Percentiles rank a stretch among this genome's conserved stretches.
phyloP scores from a whole-genome alignment of 305 asterid genomes.

The Nicotiana rustica region DNA sequence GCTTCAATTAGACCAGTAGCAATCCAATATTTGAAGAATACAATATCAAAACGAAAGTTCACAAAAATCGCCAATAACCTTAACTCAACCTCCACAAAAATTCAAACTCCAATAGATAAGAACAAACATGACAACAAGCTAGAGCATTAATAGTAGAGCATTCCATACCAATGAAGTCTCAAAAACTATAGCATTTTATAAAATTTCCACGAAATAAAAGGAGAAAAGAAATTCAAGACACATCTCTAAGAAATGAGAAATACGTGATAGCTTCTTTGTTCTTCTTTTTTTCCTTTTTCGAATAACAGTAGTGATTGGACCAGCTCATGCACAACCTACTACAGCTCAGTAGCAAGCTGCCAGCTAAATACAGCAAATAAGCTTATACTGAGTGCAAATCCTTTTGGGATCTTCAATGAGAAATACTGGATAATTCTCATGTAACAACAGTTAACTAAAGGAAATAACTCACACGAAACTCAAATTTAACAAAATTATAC shows the following conservation, averaged over 20 bases:
- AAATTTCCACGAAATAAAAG: neutral
- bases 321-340: slow-evolving; percentile 9
- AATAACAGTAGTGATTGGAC: neutral
- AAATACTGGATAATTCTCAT: neutral
- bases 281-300: neutral
- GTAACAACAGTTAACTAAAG: neutral
- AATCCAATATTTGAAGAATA: neutral
- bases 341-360: neutral
- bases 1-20: neutral
- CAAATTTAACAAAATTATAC: slow-evolving; percentile 41
- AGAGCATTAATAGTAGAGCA: neutral
- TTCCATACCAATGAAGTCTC: neutral
- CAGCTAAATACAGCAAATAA: neutral
- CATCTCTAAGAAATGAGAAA: neutral
- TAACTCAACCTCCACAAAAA: neutral
- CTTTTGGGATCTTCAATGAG: neutral
- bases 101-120: neutral
- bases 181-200: neutral
- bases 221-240: neutral
- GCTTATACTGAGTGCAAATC: neutral
- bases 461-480: neutral
- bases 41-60: neutral
- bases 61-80: neutral
- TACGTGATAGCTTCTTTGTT: neutral
- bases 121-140: neutral